Base-by-base conservation (phyloP, 139 green algal species). In the Choricystis sp. region DNA sequence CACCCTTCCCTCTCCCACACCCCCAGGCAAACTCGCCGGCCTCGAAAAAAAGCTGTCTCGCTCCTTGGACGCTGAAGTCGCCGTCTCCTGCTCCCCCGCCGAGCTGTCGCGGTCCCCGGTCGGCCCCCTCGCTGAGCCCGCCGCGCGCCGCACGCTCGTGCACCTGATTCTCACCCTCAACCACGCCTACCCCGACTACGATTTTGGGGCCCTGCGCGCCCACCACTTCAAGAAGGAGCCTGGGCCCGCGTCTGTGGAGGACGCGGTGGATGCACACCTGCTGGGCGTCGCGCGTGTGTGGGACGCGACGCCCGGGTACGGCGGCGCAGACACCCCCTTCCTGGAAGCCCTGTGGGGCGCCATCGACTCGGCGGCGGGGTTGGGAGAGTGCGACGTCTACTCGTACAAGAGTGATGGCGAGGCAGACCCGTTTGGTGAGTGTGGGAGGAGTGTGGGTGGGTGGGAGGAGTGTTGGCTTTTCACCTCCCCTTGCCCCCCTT, bases 141-240 rank as follows among this genome's bases (percentile, higher is more conserved):
- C 77, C 4, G 87, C 82, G 85, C 83, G 93, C 31, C 92, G 87
- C 74, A 99, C 93, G 1, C 77, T 99, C n/a, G 91, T 97, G 31
- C 96, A 97, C 79, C 81, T 99, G 22, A 97, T 99, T 69, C 78
- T 98, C 31, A 97, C 92, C 14, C 78, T 99, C 14, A 97, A 99
- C 74, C 89, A 98, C 69, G 88, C 90, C 40, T 99, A 96, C 75
- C 90, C 92, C 0, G 71, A 77, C 62, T 71, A 71, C 59, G 66
- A 71, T 30, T 71, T 71, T 24, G 56, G 59, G 57, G 64, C 78
- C 60, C 74, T 96, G 67, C 74, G 88, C 0, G 83, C 89, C 25
- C 83, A 97, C 31, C 87, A 99, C 74, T 99, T 99, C 71, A 70
- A 62, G 23, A 97, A 96, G 69, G 87, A 96, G 74, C 31, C 66